Base-by-base conservation (phyloP, 2,329 filamentous ascomycete species). In the Colletotrichum sp. region DNA sequence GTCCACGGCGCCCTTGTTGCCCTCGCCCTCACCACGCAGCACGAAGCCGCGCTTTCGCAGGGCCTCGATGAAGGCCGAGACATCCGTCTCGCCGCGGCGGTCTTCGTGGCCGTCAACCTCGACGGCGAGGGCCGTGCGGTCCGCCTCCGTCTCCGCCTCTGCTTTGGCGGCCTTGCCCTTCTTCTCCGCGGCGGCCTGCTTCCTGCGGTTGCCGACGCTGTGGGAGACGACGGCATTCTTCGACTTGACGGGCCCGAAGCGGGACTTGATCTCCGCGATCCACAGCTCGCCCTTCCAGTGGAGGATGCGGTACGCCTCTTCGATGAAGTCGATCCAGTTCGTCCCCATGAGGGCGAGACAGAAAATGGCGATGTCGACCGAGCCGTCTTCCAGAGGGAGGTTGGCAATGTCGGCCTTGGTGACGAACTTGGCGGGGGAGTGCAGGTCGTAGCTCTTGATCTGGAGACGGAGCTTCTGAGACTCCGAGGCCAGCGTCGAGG, bases 261-360 rank as follows among this genome's bases (percentile, higher is more conserved):
- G 94, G 78, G 92, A 95, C 88, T 99, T 99, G 86, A 99, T 98
- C 87, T 99, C 97, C 64, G 95, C 95, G 68, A 99, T 92, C 97
- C 97, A 99, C 70, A 98, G 92, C 88, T 99, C 97, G 79, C 97
- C 97, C 82, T 97, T 96, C 91, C 96, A 96, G 82, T 95, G 94
- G 77, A 99, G 90, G 68, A 99, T 90, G 70, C 97, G 93, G 88
- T 95, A 98, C 16, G 96, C 96, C 87, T 99, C 97, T 86, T 99
- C 97, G 81, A 99, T 91, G 84, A 99, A 99, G 80, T 95, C 93
- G 69, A 98, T 91, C 96, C 97, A 99, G 87, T 99, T 99, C 71
- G 97, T 99, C 82, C 97, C 97, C 97, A 99, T 99, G 75, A 99
- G 91, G 66, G 96, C 97, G 36, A 99, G 90, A 85, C 97, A 99